These are phyloP conservation scores for Vitis hybrid DNA, from an alignment of 177 flowering plant genomes.

Conservation along the genomic window DNA sequence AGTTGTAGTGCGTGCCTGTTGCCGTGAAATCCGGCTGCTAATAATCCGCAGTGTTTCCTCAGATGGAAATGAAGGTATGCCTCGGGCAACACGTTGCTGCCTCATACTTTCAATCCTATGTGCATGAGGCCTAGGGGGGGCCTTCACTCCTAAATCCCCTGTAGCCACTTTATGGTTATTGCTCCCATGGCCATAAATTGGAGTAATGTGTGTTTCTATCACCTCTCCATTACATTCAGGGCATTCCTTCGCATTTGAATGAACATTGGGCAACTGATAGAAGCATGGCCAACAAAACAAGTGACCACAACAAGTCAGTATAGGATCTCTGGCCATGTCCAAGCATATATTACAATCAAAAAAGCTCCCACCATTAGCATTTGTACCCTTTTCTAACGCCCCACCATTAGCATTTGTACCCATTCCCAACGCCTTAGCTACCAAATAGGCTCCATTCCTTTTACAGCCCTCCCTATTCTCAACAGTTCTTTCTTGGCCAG, in stretches of 20 bases:
- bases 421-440: conserved; percentile 39
- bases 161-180: conserved; percentile 5
- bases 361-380: conserved; percentile 25
- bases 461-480: conserved; percentile 21
- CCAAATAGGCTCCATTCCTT: conserved; percentile 25
- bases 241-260: conserved; percentile 55
- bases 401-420: conserved; percentile 24
- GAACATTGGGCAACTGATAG: conserved; percentile 41
- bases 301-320: conserved; percentile 74
- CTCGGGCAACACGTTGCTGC: conserved; percentile 23
- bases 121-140: conserved; percentile 60
- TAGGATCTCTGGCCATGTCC: conserved; percentile 57
- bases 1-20: neutral
- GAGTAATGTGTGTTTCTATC: conserved; percentile 44
- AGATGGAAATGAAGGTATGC: conserved; percentile 12
- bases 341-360: conserved; percentile 74
- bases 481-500: conserved; percentile 7
- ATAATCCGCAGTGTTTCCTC: conserved; percentile 32
- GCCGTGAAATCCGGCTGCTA: conserved; percentile 7
- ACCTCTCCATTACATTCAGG: conserved; percentile 78
- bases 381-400: conserved; percentile 10
- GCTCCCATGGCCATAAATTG: conserved; percentile 63
- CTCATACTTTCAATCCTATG: conserved; percentile 42
- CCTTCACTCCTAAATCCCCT: conserved; percentile 19
- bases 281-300: conserved; percentile 83